Percentiles rank a stretch among this genome's conserved stretches.
These are phyloP conservation scores for Tolypocladium endophyticum DNA, from an alignment of 2,329 filamentous ascomycete species.

Conservation along the genomic window DNA sequence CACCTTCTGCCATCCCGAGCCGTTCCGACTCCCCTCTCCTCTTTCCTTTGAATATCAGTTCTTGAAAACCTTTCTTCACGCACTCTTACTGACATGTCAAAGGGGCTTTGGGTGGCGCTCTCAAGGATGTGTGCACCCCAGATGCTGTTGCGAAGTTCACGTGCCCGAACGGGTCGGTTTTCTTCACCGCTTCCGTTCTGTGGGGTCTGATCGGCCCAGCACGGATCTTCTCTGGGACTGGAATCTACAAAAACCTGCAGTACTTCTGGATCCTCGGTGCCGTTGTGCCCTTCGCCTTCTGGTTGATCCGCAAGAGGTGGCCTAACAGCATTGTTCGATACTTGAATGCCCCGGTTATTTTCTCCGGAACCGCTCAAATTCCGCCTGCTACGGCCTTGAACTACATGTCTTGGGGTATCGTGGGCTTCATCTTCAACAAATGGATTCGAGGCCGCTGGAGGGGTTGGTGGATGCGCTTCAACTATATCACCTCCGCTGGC, in stretches of 20 bases:
- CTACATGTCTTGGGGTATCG: slow-evolving; percentile 47
- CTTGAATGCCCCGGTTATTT: slow-evolving; percentile 46
- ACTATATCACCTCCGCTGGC: slow-evolving; percentile 30
- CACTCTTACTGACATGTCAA: neutral
- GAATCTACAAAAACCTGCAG: slow-evolving; percentile 26
- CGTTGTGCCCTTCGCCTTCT: slow-evolving; percentile 23
- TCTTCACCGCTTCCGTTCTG: slow-evolving; percentile 27
- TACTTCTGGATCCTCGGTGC: slow-evolving; percentile 30
- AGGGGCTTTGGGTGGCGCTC: slow-evolving; percentile 1
- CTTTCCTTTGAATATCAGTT: neutral
- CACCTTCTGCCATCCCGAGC: no score
- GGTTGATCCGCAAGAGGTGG: slow-evolving; percentile 23
- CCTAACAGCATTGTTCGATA: slow-evolving; percentile 35
- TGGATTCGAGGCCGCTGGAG: slow-evolving; percentile 38
- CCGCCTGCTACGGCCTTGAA: slow-evolving; percentile 50
- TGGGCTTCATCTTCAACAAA: slow-evolving; percentile 48
- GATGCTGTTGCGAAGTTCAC: slow-evolving; percentile 23
- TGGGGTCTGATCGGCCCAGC: slow-evolving; percentile 29
- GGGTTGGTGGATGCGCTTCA: slow-evolving; percentile 43
- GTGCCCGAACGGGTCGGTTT: slow-evolving; percentile 27
- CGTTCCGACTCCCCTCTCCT: no score
- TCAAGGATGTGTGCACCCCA: slow-evolving; percentile 25
- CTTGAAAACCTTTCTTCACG: neutral
- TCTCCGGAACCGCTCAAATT: slow-evolving; percentile 41
- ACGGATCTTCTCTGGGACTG: slow-evolving; percentile 23